Percentiles rank a stretch among this genome's conserved stretches.
Conservation (phyloP, 2,329 filamentous ascomycete species). For the Aspergillus sp. region DNA sequence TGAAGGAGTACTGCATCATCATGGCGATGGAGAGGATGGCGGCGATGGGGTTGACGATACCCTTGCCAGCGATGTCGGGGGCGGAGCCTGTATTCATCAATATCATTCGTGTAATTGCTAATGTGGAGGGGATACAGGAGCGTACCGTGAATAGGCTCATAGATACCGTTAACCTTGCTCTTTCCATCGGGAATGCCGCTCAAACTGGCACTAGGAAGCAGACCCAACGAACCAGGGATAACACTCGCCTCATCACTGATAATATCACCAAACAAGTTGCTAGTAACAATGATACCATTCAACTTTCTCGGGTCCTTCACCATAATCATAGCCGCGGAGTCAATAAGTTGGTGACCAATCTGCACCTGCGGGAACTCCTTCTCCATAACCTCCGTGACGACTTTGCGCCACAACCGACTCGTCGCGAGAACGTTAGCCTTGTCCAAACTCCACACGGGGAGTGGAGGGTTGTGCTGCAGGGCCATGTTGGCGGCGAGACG, state of each 20-base stretch:
- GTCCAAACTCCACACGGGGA: conserved; percentile 79
- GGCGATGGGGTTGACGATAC: conserved; percentile 86
- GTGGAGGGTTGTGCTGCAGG: conserved; percentile 65
- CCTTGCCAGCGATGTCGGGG: conserved; percentile 86
- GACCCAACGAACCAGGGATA: conserved; percentile 82
- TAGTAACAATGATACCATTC: conserved; percentile 87
- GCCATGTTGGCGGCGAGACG: conserved; percentile 76
- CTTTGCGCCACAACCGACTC: conserved; percentile 80
- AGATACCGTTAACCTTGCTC: conserved; percentile 83
- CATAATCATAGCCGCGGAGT: conserved; percentile 96
- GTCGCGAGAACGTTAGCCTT: conserved; percentile 97
- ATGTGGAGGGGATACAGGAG: background rate
- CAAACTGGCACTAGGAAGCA: conserved; percentile 81
- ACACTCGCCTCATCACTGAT: conserved; percentile 92
- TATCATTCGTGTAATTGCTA: background rate
- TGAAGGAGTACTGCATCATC: conserved; percentile 91
- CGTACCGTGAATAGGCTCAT: conserved; percentile 92
- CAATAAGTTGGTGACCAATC: conserved; percentile 84
- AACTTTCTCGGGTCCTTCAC: conserved; percentile 83
- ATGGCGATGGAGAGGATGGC: conserved; percentile 89
- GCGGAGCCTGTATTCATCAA: conserved; percentile 58
- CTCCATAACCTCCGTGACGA: conserved; percentile 74
- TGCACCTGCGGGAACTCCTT: conserved; percentile 84
- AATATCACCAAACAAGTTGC: conserved; percentile 94
- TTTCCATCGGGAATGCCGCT: conserved; percentile 80